Evolutionary conservation across 768 basidiomycete species (phyloP), one percentile per base, ranked within the genome.

Genomic region (Asterophora lycoperdoides): DNA sequence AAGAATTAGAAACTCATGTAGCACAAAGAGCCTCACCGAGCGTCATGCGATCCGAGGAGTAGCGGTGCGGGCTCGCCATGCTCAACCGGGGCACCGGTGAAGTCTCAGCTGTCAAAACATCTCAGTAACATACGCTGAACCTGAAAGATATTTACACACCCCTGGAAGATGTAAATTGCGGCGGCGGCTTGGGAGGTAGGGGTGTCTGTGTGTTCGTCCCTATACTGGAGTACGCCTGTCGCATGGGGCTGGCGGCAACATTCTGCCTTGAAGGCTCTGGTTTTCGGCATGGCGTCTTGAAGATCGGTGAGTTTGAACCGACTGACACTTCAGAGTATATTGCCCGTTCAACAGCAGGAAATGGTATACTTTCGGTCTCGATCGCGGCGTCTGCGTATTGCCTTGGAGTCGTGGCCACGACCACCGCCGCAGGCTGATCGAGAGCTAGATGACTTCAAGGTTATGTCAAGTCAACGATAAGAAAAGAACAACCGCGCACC

Each of bases 401-500:
- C 11, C 14, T 0, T 1, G 37, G 34, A 23, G 42, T 23, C 23
- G 23, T 23, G n/a, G n/a, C 28, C 14, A 30, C 15, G n/a, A 20
- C 3, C 0, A 17, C 32, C 20, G 29, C 18, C 3, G 40, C 8
- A 18, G 45, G 3, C 34, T 46, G 15, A 30, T 40, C 20, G 28
- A 17, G 2, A 32, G 44, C 26, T 19, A 26, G 18, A 5, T 18
- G 37, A 11, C 10, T 15, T 23, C 3, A 23, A 23, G 23, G 23
- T 23, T 23, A 23, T 3, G 6, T 13, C 17, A 9, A 13, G 40
- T 14, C 14, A 20, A 44, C 17, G 43, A 37, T 19, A 23, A 5
- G 17, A 36, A 34, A 34, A 26, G 39, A 33, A 19, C 42, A 30
- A 35, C 8, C 5, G 32, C 43, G 38, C 34, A 56, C 54, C 51